Percentiles rank a stretch among this genome's conserved stretches.
Evolutionary conservation across 164 flowering plant species (phyloP).

Genomic region (Nelumbo lutea): DNA sequence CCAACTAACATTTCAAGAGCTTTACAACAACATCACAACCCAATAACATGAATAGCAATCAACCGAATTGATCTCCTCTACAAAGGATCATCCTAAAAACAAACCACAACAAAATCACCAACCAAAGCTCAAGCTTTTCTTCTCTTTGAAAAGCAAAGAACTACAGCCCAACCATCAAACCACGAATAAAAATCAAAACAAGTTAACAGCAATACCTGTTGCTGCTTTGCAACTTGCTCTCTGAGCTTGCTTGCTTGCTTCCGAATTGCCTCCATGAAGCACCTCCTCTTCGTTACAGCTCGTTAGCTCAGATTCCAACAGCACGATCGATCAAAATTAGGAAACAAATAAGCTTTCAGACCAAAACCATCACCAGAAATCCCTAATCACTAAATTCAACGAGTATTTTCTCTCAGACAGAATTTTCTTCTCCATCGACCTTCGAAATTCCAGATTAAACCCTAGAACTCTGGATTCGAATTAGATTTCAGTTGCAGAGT

Average conservation of each 20-base stretch:
- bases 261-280: constrained; percentile 63
- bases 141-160: background rate
- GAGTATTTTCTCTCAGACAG: background rate
- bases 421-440: background rate
- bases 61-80: too few species aligned
- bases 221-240: constrained; percentile 93
- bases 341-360: background rate
- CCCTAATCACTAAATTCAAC: background rate
- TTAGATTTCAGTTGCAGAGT: background rate
- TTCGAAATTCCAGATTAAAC: background rate
- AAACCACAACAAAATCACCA: too few species aligned
- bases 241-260: constrained; percentile 81
- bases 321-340: background rate
- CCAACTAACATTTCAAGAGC: too few species aligned
- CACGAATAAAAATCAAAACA: background rate
- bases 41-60: too few species aligned
- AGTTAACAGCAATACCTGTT: constrained; percentile 45
- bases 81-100: too few species aligned
- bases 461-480: constrained; percentile 5
- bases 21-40: too few species aligned
- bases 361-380: constrained; percentile 1
- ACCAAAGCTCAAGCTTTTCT: too few species aligned
- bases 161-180: background rate
- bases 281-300: background rate
- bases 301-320: background rate